Conservation (phyloP, 2,329 filamentous ascomycete species). For the Colletotrichum sojae region DNA sequence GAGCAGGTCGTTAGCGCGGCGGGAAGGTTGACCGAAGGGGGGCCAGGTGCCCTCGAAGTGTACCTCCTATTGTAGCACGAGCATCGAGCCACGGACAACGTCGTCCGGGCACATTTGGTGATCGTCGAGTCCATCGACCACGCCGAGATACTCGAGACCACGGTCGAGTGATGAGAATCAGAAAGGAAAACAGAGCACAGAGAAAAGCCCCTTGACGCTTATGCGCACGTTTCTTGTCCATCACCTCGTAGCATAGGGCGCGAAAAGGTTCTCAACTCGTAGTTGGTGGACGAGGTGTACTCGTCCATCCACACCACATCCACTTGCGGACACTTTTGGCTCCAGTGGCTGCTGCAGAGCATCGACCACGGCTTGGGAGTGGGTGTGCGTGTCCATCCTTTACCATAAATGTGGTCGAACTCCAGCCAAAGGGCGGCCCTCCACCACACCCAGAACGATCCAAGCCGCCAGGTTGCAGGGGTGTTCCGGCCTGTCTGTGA, state of each 20-base stretch:
- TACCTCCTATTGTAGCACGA: slow-evolving; percentile 18
- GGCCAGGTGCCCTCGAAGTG: slow-evolving; percentile 7
- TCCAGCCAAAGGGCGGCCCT: slow-evolving; percentile 30
- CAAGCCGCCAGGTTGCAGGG: slow-evolving; percentile 31
- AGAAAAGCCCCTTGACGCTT: slow-evolving; percentile 2
- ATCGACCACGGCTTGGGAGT: slow-evolving; percentile 15
- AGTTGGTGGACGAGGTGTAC: slow-evolving; percentile 20
- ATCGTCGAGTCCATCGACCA: slow-evolving; percentile 8
- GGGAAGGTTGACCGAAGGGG: slow-evolving; percentile 16
- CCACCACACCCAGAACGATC: slow-evolving; percentile 23
- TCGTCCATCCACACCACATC: slow-evolving; percentile 21
- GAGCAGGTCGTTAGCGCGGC: slow-evolving; percentile 15
- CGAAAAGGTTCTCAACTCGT: slow-evolving; percentile 20
- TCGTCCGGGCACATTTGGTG: slow-evolving; percentile 16
- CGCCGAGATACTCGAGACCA: slow-evolving; percentile 1
- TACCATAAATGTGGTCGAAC: slow-evolving; percentile 15
- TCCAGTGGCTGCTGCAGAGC: slow-evolving; percentile 31
- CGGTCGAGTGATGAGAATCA: neutral
- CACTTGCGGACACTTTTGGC: slow-evolving; percentile 12
- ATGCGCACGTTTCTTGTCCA: slow-evolving; percentile 10
- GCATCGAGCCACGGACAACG: slow-evolving; percentile 17
- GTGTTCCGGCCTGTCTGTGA: slow-evolving; percentile 27
- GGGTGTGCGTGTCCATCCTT: slow-evolving; percentile 15
- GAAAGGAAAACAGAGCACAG: neutral
- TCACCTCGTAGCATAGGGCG: slow-evolving; percentile 15